phyloP scores from a whole-genome alignment of 306 rosid species.

The Echinosophora koreensis region DNA sequence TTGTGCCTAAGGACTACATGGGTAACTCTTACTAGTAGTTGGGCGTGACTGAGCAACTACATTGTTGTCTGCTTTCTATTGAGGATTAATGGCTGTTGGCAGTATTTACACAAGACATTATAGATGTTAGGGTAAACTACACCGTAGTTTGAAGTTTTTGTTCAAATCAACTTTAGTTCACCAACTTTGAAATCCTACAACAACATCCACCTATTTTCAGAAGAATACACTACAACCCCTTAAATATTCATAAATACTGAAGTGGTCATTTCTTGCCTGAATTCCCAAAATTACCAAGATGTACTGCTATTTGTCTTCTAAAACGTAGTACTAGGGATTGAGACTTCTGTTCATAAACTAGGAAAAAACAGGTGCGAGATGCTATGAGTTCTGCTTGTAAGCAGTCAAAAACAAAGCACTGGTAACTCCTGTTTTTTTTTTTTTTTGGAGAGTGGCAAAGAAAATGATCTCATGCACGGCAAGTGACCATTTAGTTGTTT shows the following conservation, averaged over 20 bases:
- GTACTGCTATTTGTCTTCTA: background rate
- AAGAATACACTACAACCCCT: background rate
- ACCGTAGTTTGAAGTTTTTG: background rate
- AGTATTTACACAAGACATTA: background rate
- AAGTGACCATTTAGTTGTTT: background rate
- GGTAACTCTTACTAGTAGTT: conserved; percentile 16
- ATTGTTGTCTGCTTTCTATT: background rate
- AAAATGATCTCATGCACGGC: background rate
- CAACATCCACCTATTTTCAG: background rate
- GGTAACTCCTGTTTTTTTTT: background rate
- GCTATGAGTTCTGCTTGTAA: conserved; percentile 8
- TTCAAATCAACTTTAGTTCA: background rate
- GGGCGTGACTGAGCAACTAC: conserved; percentile 7
- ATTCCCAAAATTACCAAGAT: conserved; percentile 1
- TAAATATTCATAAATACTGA: conserved; percentile 7
- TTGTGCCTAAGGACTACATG: background rate
- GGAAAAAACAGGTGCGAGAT: background rate
- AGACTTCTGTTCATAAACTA: conserved; percentile 11
- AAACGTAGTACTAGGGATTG: background rate
- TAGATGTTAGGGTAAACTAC: background rate
- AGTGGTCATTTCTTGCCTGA: background rate
- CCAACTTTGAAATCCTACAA: conserved; percentile 13
- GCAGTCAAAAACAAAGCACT: conserved; percentile 7
- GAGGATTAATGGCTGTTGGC: background rate
- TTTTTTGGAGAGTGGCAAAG: background rate